Evolutionary conservation across 495 filamentous ascomycete genomes (phyloP).

Genomic region (Aeminium ludgeri): DNA sequence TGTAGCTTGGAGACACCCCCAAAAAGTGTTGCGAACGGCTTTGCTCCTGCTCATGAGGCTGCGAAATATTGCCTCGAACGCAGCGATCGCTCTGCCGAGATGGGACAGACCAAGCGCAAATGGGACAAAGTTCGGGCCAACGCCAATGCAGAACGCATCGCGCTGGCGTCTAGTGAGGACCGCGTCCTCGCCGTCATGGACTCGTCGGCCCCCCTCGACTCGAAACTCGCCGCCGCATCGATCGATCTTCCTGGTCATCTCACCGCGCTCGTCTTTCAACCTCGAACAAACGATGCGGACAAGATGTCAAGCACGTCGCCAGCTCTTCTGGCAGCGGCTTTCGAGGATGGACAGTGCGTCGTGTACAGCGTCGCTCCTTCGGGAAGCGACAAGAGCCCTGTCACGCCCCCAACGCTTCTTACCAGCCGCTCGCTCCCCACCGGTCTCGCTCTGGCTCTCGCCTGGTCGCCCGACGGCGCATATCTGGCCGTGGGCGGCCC

Average conservation of each 20-base stretch:
- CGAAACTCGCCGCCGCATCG: background rate
- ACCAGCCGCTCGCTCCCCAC: background rate
- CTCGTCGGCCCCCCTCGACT: conserved; percentile 1
- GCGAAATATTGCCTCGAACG: too few species aligned
- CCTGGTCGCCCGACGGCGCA: conserved; percentile 9
- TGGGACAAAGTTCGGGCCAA: background rate
- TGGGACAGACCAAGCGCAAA: too few species aligned
- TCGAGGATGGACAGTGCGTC: conserved; percentile 5
- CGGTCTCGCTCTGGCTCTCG: conserved; percentile 7
- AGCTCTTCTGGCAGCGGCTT: conserved; percentile 1
- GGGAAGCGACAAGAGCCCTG: background rate
- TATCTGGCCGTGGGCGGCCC: conserved; percentile 12
- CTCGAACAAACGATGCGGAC: too few species aligned
- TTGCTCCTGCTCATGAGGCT: background rate
- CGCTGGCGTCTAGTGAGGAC: conserved; percentile 3
- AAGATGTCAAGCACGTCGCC: background rate
- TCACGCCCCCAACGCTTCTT: too few species aligned
- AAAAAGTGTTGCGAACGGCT: background rate
- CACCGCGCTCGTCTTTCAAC: conserved; percentile 10
- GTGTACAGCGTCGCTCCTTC: conserved; percentile 1
- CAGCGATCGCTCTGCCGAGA: too few species aligned
- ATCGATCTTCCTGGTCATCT: background rate
- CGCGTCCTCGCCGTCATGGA: conserved; percentile 8
- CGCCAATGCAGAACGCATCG: background rate
- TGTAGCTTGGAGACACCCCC: conserved; percentile 5